Evolutionary conservation across 2,329 filamentous ascomycete genomes (phyloP).

Genomic region (Ceratocystiopsis sp.): DNA sequence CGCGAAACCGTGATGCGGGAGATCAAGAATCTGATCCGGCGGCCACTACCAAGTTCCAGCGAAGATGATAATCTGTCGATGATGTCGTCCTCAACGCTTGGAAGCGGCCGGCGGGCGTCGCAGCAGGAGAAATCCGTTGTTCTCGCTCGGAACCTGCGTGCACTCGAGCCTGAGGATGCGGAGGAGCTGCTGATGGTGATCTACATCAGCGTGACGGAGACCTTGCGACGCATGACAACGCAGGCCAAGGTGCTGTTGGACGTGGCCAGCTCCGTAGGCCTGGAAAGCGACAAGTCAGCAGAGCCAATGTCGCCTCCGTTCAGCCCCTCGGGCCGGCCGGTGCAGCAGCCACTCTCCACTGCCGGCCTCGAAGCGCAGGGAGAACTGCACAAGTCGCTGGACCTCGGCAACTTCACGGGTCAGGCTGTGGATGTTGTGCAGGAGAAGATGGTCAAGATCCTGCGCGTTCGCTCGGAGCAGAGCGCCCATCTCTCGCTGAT

Average conservation of each 20-base stretch:
- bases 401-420: constrained; percentile 60
- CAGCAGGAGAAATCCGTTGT: constrained; percentile 83
- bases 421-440: constrained; percentile 70
- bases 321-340: constrained; percentile 27
- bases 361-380: constrained; percentile 42
- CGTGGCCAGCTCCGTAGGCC: constrained; percentile 60
- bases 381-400: constrained; percentile 59
- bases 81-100: constrained; percentile 63
- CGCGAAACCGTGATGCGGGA: constrained; percentile 72
- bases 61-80: constrained; percentile 89
- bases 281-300: constrained; percentile 12
- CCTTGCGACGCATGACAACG: constrained; percentile 65
- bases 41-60: constrained; percentile 75
- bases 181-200: constrained; percentile 68
- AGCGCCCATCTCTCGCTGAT: constrained; percentile 48
- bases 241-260: constrained; percentile 93
- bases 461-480: constrained; percentile 63
- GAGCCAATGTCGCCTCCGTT: constrained; percentile 28
- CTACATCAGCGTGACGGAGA: constrained; percentile 79
- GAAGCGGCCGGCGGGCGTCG: constrained; percentile 48
- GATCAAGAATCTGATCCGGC: constrained; percentile 68
- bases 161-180: constrained; percentile 67
- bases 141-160: constrained; percentile 71
- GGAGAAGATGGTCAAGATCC: constrained; percentile 56
- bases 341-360: constrained; percentile 15